These are phyloP conservation scores for Nymphaea colorata DNA, from an alignment of 164 flowering plant genomes.

Conservation along the genomic window DNA sequence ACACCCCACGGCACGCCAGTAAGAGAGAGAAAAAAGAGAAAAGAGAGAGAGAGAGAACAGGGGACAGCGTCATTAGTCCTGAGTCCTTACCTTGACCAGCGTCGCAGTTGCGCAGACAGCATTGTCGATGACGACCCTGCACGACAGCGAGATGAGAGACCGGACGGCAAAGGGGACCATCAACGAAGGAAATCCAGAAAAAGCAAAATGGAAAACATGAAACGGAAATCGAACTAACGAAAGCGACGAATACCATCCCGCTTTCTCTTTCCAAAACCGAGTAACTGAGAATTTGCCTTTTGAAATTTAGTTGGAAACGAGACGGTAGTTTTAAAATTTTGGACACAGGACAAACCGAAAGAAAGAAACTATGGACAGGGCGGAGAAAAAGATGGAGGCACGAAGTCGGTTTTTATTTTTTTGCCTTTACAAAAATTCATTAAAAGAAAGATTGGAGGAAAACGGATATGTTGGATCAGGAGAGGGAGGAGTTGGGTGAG, in stretches of 20 bases:
- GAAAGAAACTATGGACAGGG: no score
- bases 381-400: no score
- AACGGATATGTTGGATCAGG: neutral
- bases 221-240: no score
- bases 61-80: neutral
- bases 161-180: neutral
- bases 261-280: no score
- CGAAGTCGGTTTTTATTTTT: no score
- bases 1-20: neutral
- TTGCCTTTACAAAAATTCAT: neutral
- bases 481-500: neutral
- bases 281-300: no score
- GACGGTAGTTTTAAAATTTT: no score
- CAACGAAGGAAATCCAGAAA: neutral
- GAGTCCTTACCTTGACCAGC: slow-evolving; percentile 58
- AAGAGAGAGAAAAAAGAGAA: neutral
- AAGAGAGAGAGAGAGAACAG: neutral
- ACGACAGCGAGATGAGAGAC: slow-evolving; percentile 6
- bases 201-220: neutral
- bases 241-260: no score
- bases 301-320: no score
- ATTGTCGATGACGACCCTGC: slow-evolving; percentile 92
- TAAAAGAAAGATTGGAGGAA: neutral
- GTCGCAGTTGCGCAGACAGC: slow-evolving; percentile 65
- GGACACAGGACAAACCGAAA: no score